Percentiles rank a stretch among this genome's conserved stretches.
These are phyloP conservation scores for Hirsutella rhossiliensis DNA, from an alignment of 2,329 filamentous ascomycete genomes.

Conservation along the genomic window DNA sequence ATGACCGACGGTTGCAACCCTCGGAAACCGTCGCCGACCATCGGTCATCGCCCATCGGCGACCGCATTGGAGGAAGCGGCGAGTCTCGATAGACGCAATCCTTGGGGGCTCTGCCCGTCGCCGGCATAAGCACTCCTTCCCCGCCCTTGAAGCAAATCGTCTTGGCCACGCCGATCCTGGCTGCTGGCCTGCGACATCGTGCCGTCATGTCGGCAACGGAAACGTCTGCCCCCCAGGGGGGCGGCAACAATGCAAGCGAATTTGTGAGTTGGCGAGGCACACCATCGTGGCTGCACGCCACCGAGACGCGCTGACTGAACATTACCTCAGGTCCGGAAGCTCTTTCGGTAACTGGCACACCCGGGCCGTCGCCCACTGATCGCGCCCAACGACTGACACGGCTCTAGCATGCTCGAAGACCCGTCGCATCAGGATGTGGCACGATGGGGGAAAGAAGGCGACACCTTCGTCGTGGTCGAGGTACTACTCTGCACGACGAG, in stretches of 20 bases:
- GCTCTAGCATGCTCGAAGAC: slow-evolving; percentile 70
- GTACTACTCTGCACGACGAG: slow-evolving; percentile 33
- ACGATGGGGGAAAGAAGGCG: slow-evolving; percentile 86
- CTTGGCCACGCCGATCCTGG: not conserved
- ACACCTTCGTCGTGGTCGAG: slow-evolving; percentile 95
- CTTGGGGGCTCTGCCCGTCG: not conserved
- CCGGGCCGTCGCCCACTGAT: not conserved
- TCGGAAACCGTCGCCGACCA: not conserved
- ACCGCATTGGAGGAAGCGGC: not conserved
- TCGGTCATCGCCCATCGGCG: not conserved
- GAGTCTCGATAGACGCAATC: not conserved
- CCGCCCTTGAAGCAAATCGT: not conserved
- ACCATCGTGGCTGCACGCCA: not conserved
- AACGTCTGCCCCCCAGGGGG: slow-evolving; percentile 20
- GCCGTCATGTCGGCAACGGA: slow-evolving; percentile 22
- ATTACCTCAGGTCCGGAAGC: slow-evolving; percentile 69
- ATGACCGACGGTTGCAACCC: not conserved
- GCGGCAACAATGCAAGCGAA: slow-evolving; percentile 78
- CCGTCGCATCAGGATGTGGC: slow-evolving; percentile 87
- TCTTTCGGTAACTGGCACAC: slow-evolving; percentile 69
- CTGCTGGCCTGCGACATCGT: not conserved
- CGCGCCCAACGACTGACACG: slow-evolving; percentile 5
- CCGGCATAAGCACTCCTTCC: not conserved
- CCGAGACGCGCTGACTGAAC: not conserved
- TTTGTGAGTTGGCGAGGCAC: slow-evolving; percentile 54